Base-by-base conservation (phyloP, 805 yeast genomes). In the Scheffersomyces ergatensis region DNA sequence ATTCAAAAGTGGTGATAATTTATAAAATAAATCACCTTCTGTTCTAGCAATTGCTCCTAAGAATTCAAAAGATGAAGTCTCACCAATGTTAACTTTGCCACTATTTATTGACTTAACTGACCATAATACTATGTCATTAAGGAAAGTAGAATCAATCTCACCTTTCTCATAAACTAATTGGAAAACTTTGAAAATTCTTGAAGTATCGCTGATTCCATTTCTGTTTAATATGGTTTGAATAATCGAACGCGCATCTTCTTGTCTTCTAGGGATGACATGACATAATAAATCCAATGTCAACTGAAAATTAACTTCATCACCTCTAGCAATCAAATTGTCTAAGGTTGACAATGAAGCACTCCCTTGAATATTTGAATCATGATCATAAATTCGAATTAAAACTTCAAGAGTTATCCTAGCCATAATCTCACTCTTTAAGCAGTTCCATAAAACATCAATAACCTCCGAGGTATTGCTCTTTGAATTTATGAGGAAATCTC, bases 261-360 rank as follows among this genome's bases (percentile, higher is more conserved):
- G 7, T 5, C 18, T 5, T 6, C 18, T 15, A 5, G 32, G 32
- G 15, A 26, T 41, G 20, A 14, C 40, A 9, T 24, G 42, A 21
- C 14, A 44, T 23, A 60, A 42, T 13, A 60, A 47, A 19, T 42
- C 42, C 36, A 60, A 54, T 4, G 65, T 50, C 5, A 41, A 35
- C 4, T 45, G 19, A 17, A 32, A 31, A 18, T 37, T 30, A 24
- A 23, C 23, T 11, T 18, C 18, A 38, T 38, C 19, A 15, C 27
- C 40, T 5, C 14, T 16, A 6, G n/a, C 18, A 8, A 33, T 30
- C 17, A 38, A 14, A 13, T 16, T 23, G 4, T 30, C 24, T 17
- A 41, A 37, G 21, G 6, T 6, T 29, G 32, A 14, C 15, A 29
- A 29, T 29, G 32, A 29, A 5, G 15, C 11, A 5, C 6, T 5